These are phyloP conservation scores for Waltiozyma sp. DNA, from an alignment of 1,139 yeast species.

Conservation along the genomic window DNA sequence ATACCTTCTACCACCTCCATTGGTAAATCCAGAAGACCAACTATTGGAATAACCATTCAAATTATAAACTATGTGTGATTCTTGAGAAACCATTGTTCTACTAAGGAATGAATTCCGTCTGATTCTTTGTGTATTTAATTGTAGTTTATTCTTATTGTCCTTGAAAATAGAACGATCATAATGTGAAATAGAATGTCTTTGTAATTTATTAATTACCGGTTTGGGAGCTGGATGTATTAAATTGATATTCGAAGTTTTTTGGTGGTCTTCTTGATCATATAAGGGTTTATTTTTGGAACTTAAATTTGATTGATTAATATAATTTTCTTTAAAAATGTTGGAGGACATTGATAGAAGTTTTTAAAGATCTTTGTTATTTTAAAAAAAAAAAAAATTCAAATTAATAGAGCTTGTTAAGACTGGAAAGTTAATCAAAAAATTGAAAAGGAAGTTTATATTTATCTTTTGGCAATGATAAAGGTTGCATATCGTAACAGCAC, in stretches of 20 bases:
- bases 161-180: not conserved
- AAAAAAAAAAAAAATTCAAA: too few species aligned
- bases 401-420: too few species aligned
- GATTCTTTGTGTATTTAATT: slow-evolving; percentile 28
- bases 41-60: slow-evolving; percentile 12
- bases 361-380: too few species aligned
- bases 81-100: slow-evolving; percentile 49
- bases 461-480: too few species aligned
- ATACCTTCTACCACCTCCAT: not conserved
- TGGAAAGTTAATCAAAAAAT: too few species aligned
- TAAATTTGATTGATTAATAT: not conserved
- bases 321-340: not conserved
- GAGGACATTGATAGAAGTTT: not conserved
- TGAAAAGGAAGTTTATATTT: too few species aligned
- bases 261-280: too few species aligned
- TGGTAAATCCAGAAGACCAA: not conserved
- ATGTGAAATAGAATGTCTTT: not conserved
- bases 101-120: slow-evolving; percentile 54
- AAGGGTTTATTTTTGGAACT: too few species aligned
- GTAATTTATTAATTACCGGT: not conserved
- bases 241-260: too few species aligned
- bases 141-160: slow-evolving; percentile 3
- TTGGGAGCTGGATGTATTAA: too few species aligned
- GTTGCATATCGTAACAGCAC: too few species aligned
- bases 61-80: slow-evolving; percentile 49